Conservation (phyloP, 176 grass and related monocot species). For the Oryza glumipatula region DNA sequence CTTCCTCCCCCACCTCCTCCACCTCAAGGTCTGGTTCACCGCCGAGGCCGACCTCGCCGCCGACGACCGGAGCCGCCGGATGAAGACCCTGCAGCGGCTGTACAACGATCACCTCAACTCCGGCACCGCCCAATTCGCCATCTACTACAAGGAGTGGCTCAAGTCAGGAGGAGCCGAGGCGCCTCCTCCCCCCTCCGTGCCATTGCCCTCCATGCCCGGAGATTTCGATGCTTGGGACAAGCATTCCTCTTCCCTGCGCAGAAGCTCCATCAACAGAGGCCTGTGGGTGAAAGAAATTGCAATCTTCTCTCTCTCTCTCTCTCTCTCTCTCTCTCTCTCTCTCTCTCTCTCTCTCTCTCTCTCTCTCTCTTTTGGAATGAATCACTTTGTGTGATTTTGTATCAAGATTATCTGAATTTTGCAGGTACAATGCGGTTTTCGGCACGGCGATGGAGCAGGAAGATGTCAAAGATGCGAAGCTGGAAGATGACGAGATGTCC, state of each 20-base stretch:
- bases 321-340: too few relatives aligned
- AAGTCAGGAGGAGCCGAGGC: slow-evolving; percentile 56
- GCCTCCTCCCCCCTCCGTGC: slow-evolving; percentile 65
- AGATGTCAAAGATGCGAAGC: slow-evolving; percentile 47
- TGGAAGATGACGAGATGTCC: slow-evolving; percentile 30
- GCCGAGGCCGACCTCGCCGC: slow-evolving; percentile 59
- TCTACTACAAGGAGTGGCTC: slow-evolving; percentile 98
- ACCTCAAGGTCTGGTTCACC: slow-evolving; percentile 91
- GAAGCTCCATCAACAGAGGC: slow-evolving; percentile 66
- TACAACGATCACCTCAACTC: slow-evolving; percentile 90
- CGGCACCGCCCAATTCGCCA: slow-evolving; percentile 77
- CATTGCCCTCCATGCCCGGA: slow-evolving; percentile 53
- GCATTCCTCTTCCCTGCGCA: slow-evolving; percentile 56
- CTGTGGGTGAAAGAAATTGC: slow-evolving; percentile 57
- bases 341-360: too few relatives aligned
- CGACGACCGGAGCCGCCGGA: slow-evolving; percentile 47
- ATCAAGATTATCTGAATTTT: slow-evolving; percentile 16
- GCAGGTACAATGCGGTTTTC: slow-evolving; percentile 90
- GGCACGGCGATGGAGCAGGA: slow-evolving; percentile 53
- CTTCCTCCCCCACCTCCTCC: slow-evolving; percentile 90
- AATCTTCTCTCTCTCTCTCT: background rate
- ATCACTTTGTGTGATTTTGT: background rate
- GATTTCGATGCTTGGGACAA: slow-evolving; percentile 35
- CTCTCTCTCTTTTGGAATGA: background rate
- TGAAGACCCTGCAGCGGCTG: slow-evolving; percentile 63